These are phyloP conservation scores for Kalanchoe fedtschenkoi DNA, from an alignment of 164 flowering plant genomes.

Conservation along the genomic window DNA sequence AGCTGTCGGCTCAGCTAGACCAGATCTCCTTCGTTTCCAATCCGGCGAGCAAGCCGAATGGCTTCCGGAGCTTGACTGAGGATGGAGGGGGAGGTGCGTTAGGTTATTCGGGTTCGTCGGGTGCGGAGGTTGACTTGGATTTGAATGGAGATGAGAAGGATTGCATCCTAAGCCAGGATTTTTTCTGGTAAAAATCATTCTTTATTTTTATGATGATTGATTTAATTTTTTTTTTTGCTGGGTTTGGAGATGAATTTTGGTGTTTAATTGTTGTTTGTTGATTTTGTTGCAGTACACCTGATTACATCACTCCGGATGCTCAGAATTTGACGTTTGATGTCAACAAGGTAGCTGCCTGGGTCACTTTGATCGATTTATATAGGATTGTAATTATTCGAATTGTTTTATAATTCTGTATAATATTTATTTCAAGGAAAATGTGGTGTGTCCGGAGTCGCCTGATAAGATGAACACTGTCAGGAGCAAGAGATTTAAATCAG, in stretches of 20 bases:
- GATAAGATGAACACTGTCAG: conserved; percentile 48
- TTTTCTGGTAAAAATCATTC: conserved; percentile 54
- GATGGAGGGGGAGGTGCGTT: conserved; percentile 12
- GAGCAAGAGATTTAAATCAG: conserved; percentile 42
- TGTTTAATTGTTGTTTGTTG: background rate
- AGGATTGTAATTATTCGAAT: background rate
- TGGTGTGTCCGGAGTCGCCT: conserved; percentile 73
- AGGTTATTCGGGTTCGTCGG: background rate
- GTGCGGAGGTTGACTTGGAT: conserved; percentile 6
- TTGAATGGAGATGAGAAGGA: conserved; percentile 62
- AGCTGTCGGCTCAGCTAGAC: conserved; percentile 36
- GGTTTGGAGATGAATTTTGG: background rate
- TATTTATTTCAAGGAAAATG: conserved; percentile 37
- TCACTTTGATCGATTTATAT: background rate
- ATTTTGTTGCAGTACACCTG: conserved; percentile 65
- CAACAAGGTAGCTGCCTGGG: conserved; percentile 38
- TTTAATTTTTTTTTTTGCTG: background rate
- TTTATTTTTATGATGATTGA: background rate
- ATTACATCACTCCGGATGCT: conserved; percentile 84
- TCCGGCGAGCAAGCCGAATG: conserved; percentile 13
- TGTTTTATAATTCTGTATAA: background rate
- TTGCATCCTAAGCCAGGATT: conserved; percentile 89
- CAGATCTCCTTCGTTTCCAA: conserved; percentile 21
- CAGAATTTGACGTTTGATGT: conserved; percentile 31
- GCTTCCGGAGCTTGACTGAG: conserved; percentile 16